Evolutionary conservation across 1,284 basidiomycete genomes (phyloP).

Genomic region (Grifola frondosa): DNA sequence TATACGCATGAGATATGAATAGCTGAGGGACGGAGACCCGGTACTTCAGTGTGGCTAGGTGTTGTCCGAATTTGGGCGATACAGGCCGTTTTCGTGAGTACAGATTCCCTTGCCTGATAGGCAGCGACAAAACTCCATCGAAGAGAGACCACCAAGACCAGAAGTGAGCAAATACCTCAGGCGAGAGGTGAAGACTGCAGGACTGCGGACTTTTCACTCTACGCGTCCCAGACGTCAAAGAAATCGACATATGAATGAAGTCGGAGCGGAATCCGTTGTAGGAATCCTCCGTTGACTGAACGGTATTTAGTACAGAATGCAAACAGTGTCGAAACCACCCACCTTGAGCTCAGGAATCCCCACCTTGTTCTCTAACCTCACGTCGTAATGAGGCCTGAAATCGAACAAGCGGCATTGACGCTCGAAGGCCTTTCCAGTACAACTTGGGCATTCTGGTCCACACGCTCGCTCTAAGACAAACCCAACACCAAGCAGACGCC

Average conservation of each 20-base stretch:
- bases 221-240: constrained; percentile 61
- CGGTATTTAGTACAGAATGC: constrained; percentile 1
- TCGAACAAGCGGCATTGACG: constrained; percentile 81
- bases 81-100: constrained; percentile 72
- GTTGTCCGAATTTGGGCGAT: constrained; percentile 88
- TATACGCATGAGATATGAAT: constrained; percentile 87
- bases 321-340: constrained; percentile 17
- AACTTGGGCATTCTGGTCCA: constrained; percentile 67
- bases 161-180: constrained; percentile 88
- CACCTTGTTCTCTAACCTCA: constrained; percentile 61
- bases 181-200: constrained; percentile 87
- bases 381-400: constrained; percentile 83
- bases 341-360: constrained; percentile 53
- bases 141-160: constrained; percentile 92
- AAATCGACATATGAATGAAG: constrained; percentile 92
- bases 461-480: constrained; percentile 87
- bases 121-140: constrained; percentile 76
- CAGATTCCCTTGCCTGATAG: constrained; percentile 83
- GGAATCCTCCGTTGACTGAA: constrained; percentile 66
- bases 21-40: constrained; percentile 78
- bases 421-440: constrained; percentile 67
- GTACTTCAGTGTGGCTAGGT: constrained; percentile 93
- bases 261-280: constrained; percentile 91
- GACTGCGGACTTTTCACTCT: constrained; percentile 32
- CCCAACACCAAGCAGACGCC: constrained; percentile 93